These are phyloP conservation scores for Pichia sp. DNA, from an alignment of 1,139 yeast genomes.

Conservation along the genomic window DNA sequence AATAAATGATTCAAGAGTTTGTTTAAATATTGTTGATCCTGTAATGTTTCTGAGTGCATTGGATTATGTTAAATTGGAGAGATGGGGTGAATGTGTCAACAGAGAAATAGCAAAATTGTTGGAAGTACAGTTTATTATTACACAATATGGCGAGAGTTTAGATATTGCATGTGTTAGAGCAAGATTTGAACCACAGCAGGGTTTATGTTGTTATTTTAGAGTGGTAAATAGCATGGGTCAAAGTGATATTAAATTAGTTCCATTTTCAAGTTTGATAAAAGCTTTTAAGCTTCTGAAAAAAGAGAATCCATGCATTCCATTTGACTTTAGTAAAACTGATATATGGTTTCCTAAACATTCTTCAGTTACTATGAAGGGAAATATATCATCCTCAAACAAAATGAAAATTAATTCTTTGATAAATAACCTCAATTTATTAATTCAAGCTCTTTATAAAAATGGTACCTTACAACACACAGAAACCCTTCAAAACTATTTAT, in stretches of 20 bases:
- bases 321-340: conserved; percentile 20
- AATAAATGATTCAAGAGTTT: conserved; percentile 40
- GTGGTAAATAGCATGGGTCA: conserved; percentile 7
- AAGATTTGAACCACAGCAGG: conserved; percentile 26
- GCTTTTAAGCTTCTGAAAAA: conserved; percentile 23
- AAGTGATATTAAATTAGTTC: conserved; percentile 18
- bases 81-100: conserved; percentile 28
- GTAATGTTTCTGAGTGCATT: conserved; percentile 38
- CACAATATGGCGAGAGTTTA: conserved; percentile 24
- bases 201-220: conserved; percentile 35
- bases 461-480: conserved; percentile 13
- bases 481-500: conserved; percentile 9
- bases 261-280: conserved; percentile 20
- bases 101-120: conserved; percentile 39
- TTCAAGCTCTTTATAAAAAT: conserved; percentile 29
- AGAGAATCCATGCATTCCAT: conserved; percentile 21
- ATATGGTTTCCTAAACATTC: conserved; percentile 32
- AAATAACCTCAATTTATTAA: conserved; percentile 21
- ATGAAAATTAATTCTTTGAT: conserved; percentile 26
- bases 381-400: conserved; percentile 32
- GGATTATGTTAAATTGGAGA: conserved; percentile 42
- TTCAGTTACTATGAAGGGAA: conserved; percentile 29
- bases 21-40: conserved; percentile 41
- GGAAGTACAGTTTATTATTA: conserved; percentile 36
- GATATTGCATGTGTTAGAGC: conserved; percentile 33